phyloP scores from a whole-genome alignment of 768 basidiomycete species.

The Mycena venus region DNA sequence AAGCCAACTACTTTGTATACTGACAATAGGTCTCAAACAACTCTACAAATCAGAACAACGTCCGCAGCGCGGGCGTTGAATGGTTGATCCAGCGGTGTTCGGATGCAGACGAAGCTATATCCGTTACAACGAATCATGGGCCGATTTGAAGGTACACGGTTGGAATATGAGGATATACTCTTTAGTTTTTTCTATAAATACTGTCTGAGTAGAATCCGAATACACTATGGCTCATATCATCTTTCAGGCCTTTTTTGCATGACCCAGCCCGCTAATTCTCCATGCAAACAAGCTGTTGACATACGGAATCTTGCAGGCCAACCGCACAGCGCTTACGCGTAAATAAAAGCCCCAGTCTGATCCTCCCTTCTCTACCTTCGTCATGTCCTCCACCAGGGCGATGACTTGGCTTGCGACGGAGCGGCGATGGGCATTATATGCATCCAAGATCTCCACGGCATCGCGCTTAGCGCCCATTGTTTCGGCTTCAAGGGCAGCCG shows the following conservation, averaged over 20 bases:
- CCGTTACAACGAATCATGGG: no score
- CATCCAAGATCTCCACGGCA: slow-evolving; percentile 40
- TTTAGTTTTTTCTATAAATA: no score
- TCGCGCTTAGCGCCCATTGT: neutral
- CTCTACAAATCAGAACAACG: no score
- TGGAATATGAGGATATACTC: no score
- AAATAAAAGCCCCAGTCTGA: slow-evolving; percentile 13
- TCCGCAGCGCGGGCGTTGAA: no score
- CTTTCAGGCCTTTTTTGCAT: slow-evolving; percentile 19
- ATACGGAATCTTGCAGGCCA: slow-evolving; percentile 26
- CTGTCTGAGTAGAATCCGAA: no score
- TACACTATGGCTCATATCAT: no score
- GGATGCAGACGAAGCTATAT: no score
- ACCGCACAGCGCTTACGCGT: slow-evolving; percentile 13
- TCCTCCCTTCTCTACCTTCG: slow-evolving; percentile 32
- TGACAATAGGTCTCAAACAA: no score
- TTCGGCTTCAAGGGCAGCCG: neutral
- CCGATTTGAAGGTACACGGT: no score
- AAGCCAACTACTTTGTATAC: no score
- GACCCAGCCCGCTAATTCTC: slow-evolving; percentile 47
- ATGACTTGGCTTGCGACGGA: slow-evolving; percentile 51
- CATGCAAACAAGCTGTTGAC: slow-evolving; percentile 40
- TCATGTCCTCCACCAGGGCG: slow-evolving; percentile 43
- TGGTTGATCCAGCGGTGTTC: no score
- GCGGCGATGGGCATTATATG: slow-evolving; percentile 45